Conservation (phyloP, 1,139 yeast species). For the Hyphopichia burtonii region DNA sequence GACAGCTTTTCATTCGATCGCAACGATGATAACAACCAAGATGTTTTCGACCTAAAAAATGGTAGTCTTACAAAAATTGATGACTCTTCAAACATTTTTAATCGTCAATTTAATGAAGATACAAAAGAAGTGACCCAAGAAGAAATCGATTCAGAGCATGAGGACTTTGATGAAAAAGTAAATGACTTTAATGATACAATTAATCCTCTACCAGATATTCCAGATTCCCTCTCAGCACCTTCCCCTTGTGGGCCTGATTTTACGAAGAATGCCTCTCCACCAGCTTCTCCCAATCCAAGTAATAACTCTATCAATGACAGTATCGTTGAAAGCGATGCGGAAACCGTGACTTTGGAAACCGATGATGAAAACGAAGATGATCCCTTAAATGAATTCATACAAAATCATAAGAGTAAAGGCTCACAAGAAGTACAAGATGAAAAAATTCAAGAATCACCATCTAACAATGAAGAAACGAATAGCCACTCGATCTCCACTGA, state of each 20-base stretch:
- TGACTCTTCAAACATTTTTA: background rate
- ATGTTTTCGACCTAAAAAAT: background rate
- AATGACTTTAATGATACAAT: background rate
- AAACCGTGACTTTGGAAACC: constrained; percentile 24
- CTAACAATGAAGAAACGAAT: too few species aligned
- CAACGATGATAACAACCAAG: background rate
- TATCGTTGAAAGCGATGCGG: constrained; percentile 22
- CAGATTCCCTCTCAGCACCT: background rate
- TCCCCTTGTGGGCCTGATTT: background rate
- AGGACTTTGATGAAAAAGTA: background rate
- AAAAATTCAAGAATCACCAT: too few species aligned
- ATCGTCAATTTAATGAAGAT: background rate
- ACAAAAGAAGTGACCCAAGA: background rate
- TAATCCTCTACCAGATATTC: background rate
- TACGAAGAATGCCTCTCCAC: background rate
- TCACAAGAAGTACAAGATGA: background rate
- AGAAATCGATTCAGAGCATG: background rate
- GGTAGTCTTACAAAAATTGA: background rate
- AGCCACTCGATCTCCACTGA: too few species aligned
- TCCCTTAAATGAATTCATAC: background rate
- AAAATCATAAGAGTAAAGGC: background rate
- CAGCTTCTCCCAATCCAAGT: background rate
- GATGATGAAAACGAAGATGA: constrained; percentile 3
- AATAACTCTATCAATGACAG: background rate
- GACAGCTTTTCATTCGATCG: background rate